Percentiles rank a stretch among this genome's conserved stretches.
Evolutionary conservation across 345 rosid species (phyloP).

Genomic region (Dovyalis caffra): DNA sequence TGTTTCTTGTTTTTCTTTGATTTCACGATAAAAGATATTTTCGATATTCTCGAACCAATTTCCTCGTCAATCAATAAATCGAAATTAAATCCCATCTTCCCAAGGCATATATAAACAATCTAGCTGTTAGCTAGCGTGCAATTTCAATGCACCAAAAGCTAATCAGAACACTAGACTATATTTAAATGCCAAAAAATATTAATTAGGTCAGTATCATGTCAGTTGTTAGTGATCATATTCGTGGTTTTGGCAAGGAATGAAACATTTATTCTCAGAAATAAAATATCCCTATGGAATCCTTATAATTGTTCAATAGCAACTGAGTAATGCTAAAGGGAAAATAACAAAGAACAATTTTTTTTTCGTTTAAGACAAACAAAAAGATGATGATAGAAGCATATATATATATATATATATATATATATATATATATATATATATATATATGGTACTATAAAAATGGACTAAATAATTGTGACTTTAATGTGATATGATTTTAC

Average conservation of each 20-base stretch:
- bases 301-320: conserved; percentile 22
- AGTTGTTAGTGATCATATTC: conserved; percentile 8
- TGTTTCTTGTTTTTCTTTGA: too few relatives aligned
- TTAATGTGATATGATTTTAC: conserved; percentile 20
- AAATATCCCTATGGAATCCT: conserved; percentile 23
- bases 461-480: conserved; percentile 16
- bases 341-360: conserved; percentile 38
- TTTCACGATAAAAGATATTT: too few relatives aligned
- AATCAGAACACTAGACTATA: not conserved
- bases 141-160: conserved; percentile 9
- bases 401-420: too few relatives aligned
- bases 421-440: too few relatives aligned
- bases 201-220: conserved; percentile 21
- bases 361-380: conserved; percentile 28
- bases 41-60: too few relatives aligned
- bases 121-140: too few relatives aligned
- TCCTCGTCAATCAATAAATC: too few relatives aligned
- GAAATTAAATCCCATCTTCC: too few relatives aligned
- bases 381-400: conserved; percentile 35
- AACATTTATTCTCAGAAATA: conserved; percentile 33
- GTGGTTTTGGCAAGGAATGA: conserved; percentile 25
- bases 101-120: too few relatives aligned
- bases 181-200: conserved; percentile 4
- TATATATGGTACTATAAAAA: conserved; percentile 1
- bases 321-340: conserved; percentile 23